These are phyloP conservation scores for Diaporthe australafricana DNA, from an alignment of 2,329 filamentous ascomycete species.

Conservation along the genomic window DNA sequence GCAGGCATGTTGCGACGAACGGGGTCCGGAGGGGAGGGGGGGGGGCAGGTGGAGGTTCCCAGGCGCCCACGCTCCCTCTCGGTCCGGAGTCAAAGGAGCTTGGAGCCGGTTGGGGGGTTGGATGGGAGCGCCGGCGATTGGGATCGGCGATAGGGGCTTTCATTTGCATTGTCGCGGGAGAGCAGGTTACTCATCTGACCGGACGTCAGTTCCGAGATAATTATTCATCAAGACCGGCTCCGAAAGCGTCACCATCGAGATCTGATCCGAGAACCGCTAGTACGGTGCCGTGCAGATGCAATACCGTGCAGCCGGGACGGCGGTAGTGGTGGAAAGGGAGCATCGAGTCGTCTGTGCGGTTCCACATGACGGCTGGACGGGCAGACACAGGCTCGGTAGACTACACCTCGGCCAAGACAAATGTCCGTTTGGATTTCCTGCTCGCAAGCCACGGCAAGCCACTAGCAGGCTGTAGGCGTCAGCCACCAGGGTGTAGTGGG, in stretches of 20 bases:
- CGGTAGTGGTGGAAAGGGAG: not conserved
- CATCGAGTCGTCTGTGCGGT: constrained; percentile 18
- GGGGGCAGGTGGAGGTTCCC: not conserved
- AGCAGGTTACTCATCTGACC: not conserved
- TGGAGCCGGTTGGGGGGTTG: too few species aligned
- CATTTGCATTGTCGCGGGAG: not conserved
- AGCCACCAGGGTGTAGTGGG: not conserved
- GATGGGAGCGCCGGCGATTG: not conserved
- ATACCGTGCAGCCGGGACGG: constrained; percentile 22
- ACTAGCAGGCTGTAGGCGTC: not conserved
- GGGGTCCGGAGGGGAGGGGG: not conserved
- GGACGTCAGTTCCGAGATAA: constrained; percentile 10
- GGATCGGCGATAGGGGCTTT: not conserved
- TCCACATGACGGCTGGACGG: not conserved
- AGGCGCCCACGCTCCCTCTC: not conserved
- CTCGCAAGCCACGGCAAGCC: not conserved
- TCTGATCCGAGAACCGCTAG: not conserved
- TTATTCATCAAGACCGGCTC: not conserved
- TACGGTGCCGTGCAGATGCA: not conserved
- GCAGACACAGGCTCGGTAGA: constrained; percentile 7
- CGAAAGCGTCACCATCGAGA: constrained; percentile 20
- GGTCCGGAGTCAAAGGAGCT: not conserved
- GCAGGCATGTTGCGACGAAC: constrained; percentile 16
- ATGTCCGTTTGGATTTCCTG: not conserved
- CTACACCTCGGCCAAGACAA: not conserved